phyloP scores from a whole-genome alignment of 352 stramenopile species.

The Pseudoperonospora humuli region DNA sequence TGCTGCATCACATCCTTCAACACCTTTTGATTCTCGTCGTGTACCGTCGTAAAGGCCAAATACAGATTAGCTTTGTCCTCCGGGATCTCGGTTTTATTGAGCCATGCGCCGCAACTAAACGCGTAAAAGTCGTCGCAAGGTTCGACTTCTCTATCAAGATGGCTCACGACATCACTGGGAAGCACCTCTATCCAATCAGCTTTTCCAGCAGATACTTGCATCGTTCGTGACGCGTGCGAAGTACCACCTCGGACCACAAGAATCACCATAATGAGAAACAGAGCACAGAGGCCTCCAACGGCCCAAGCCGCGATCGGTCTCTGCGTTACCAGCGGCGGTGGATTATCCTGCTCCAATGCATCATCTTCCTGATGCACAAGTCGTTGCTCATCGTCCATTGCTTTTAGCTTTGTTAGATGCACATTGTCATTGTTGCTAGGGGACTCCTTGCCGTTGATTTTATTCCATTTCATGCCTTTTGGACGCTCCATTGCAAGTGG shows the following conservation, averaged over 20 bases:
- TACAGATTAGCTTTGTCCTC: conserved; percentile 29
- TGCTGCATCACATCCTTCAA: conserved; percentile 52
- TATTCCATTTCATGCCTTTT: too few relatives aligned
- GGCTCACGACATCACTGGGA: conserved; percentile 25
- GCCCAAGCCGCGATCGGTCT: conserved; percentile 22
- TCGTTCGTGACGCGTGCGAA: conserved; percentile 21
- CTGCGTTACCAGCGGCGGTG: conserved; percentile 10
- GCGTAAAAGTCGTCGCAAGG: conserved; percentile 75
- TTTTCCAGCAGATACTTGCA: conserved; percentile 5
- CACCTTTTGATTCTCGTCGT: conserved; percentile 26
- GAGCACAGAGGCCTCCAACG: conserved; percentile 18
- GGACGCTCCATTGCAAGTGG: too few relatives aligned
- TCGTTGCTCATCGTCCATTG: conserved; percentile 11
- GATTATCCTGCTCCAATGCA: not conserved
- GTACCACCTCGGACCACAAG: conserved; percentile 31
- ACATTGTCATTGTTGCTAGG: conserved; percentile 10
- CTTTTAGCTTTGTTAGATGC: not conserved
- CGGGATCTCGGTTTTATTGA: conserved; percentile 32
- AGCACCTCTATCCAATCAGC: conserved; percentile 16
- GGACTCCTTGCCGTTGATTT: conserved; percentile 1
- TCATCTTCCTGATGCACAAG: conserved; percentile 13
- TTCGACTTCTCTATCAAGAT: conserved; percentile 41
- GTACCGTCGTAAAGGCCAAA: conserved; percentile 27
- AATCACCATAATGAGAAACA: conserved; percentile 41
- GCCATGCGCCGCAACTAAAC: conserved; percentile 55